Evolutionary conservation across 805 yeast genomes (phyloP), one percentile per base, ranked within the genome.

Genomic region (Henningerozyma blattae): DNA sequence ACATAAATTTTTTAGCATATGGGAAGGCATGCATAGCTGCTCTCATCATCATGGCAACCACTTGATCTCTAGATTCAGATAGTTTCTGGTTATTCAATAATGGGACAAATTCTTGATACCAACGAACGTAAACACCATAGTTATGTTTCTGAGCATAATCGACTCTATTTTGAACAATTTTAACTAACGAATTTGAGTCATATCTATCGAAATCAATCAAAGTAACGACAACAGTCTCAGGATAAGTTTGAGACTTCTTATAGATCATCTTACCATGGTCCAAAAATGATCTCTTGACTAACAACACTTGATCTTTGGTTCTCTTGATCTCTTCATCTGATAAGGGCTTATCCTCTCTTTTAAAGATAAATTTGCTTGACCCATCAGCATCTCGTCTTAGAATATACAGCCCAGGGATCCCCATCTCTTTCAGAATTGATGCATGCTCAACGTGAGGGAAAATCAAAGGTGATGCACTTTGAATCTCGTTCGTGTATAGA

Each of bases 11-110:
- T 53, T 83, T 75, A 14, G 95, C 82, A 31, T 77, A 64, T 1
- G 97, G 97, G 62, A 86, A 86, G 0, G 94, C 91, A 54, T 72
- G 73, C 77, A 89, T 75, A n/a, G 97, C 97, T 28, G 87, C 91
- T 39, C 93, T 69, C 53, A 84, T 55, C 34, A 50, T 33, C 34
- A 56, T 20, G 18, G 48, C 52, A 40, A 44, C 58, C 17, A 46
- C 37, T 28, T 33, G 46, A n/a, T 54, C 56, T 31, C 46, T 44
- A 32, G 39, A 36, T 15, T 38, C 33, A 4, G 38, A 37, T 57
- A 41, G 59, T 54, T 38, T 62, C 56, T 45, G 66, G 56, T 65
- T 65, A 35, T 70, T 65, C 36, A 78, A 46, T 13, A 67, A 44
- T 7, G 89, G 87, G 14, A 72, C 49, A 56, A 83, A 87, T 53